phyloP scores from a whole-genome alignment of 345 rosid species.

The Citrus maxima region DNA sequence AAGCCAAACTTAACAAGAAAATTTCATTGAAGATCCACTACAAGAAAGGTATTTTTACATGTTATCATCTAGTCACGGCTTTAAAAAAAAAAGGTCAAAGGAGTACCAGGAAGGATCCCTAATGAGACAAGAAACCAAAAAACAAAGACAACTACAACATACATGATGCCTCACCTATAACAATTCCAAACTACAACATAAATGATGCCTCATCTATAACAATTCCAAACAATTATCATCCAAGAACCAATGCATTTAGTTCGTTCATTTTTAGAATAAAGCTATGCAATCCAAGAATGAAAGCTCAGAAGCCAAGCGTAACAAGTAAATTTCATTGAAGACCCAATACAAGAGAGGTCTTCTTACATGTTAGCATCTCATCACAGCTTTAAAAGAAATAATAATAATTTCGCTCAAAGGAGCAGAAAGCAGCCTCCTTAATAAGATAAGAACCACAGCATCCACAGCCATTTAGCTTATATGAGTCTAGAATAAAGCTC shows the following conservation, averaged over 20 bases:
- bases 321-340: constrained; percentile 4
- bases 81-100: not conserved
- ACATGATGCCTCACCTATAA: not conserved
- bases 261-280: no score
- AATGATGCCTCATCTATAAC: not conserved
- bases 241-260: not conserved
- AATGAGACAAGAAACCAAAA: not conserved
- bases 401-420: not conserved
- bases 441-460: not conserved
- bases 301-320: constrained; percentile 15
- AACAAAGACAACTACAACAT: not conserved
- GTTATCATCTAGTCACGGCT: constrained; percentile 7
- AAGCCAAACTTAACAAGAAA: not conserved
- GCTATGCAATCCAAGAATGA: not conserved
- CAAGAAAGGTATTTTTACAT: not conserved
- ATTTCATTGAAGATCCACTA: constrained; percentile 6
- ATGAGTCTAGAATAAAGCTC: not conserved
- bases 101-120: not conserved
- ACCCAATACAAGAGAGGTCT: constrained; percentile 1
- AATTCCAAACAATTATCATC: not conserved
- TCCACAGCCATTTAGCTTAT: no score
- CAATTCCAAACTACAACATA: not conserved
- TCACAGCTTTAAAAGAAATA: not conserved
- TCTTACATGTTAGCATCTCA: constrained; percentile 12
- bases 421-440: not conserved